Evolutionary conservation across 176 grass and related monocot genomes (phyloP).

Genomic region (Ananas comosus): DNA sequence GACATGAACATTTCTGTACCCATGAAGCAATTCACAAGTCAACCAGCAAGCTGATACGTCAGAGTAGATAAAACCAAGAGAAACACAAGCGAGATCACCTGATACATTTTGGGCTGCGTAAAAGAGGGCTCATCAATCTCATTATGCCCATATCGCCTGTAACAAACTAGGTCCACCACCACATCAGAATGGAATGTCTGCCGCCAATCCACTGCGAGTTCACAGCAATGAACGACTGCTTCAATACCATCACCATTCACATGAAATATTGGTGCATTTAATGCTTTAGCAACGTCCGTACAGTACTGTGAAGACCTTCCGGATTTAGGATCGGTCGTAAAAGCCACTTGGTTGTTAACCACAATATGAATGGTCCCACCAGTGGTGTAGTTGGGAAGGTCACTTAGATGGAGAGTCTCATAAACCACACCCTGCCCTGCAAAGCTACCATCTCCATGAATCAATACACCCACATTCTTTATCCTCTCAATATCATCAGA

Average conservation of each 20-base stretch:
- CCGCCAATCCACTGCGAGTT: slow-evolving; percentile 84
- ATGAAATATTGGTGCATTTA: slow-evolving; percentile 70
- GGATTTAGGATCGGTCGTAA: slow-evolving; percentile 37
- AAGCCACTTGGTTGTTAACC: slow-evolving; percentile 50
- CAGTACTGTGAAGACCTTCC: slow-evolving; percentile 48
- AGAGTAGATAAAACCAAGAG: not conserved
- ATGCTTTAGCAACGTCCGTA: slow-evolving; percentile 43
- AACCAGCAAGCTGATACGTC: not conserved
- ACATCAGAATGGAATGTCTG: slow-evolving; percentile 93
- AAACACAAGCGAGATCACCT: slow-evolving; percentile 34
- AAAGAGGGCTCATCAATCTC: slow-evolving; percentile 98
- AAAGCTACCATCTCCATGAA: slow-evolving; percentile 95
- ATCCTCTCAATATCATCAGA: slow-evolving; percentile 78
- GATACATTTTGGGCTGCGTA: slow-evolving; percentile 95
- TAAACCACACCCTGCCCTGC: slow-evolving; percentile 88
- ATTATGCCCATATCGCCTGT: slow-evolving; percentile 80
- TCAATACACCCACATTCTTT: slow-evolving; percentile 74
- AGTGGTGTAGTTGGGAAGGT: slow-evolving; percentile 79
- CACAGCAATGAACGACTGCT: slow-evolving; percentile 73
- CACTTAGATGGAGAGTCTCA: slow-evolving; percentile 94
- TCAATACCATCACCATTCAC: slow-evolving; percentile 91
- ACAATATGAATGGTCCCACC: slow-evolving; percentile 70
- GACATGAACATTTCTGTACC: not conserved
- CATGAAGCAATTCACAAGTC: not conserved
- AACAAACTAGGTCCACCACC: slow-evolving; percentile 76